These are phyloP conservation scores for Neurospora hispaniola DNA, from an alignment of 495 filamentous ascomycete species.

Conservation along the genomic window DNA sequence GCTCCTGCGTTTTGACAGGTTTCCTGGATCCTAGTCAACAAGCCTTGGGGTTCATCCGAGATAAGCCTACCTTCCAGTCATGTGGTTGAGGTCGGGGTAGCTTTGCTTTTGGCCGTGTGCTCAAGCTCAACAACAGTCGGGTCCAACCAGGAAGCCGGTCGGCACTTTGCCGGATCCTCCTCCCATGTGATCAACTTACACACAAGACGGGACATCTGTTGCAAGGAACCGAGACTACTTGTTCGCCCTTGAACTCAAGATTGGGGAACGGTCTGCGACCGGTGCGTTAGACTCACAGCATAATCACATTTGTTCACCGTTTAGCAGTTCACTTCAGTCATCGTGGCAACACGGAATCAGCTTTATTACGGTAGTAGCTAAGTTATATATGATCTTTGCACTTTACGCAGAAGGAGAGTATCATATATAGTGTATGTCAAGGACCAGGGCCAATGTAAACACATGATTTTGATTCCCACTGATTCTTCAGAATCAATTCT, in stretches of 20 bases:
- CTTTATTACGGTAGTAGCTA: background rate
- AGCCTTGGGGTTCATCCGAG: background rate
- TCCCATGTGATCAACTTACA: background rate
- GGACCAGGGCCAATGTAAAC: background rate
- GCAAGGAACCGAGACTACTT: background rate
- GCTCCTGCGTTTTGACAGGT: background rate
- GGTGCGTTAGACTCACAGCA: background rate
- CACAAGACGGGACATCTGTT: background rate
- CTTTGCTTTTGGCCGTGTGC: background rate
- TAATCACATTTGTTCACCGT: background rate
- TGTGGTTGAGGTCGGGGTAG: background rate
- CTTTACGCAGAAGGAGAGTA: background rate
- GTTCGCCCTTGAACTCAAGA: background rate
- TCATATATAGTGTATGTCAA: background rate
- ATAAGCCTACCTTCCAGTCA: background rate
- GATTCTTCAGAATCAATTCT: background rate
- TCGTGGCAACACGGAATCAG: background rate
- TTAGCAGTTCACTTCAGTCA: background rate
- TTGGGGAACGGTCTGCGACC: background rate
- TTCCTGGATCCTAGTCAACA: background rate
- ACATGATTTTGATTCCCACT: background rate
- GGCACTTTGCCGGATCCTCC: background rate
- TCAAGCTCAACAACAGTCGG: background rate
- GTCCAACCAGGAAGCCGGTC: background rate
- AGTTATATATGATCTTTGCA: background rate